phyloP scores from a whole-genome alignment of 2,329 filamentous ascomycete genomes.

The Cadophora sp. region DNA sequence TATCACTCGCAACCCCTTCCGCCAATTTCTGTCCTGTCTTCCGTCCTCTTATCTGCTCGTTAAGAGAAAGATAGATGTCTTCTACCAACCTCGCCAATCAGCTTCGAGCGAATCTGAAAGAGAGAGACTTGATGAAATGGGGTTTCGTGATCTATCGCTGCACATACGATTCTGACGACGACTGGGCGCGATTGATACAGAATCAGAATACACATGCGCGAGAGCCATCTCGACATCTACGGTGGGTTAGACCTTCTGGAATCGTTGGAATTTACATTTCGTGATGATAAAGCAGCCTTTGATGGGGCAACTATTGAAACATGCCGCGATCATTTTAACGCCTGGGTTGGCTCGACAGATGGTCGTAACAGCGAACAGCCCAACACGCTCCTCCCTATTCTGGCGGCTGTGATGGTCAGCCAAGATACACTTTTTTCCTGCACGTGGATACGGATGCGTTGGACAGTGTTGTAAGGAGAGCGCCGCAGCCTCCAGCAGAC shows the following conservation, averaged over 20 bases:
- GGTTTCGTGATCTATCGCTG: background rate
- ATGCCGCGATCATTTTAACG: background rate
- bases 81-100: too few species aligned
- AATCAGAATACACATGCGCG: background rate
- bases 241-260: background rate
- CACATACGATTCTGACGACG: background rate
- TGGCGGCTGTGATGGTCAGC: background rate
- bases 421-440: background rate
- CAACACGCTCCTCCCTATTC: background rate
- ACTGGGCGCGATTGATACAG: background rate
- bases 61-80: too few species aligned
- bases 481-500: background rate
- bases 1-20: too few species aligned
- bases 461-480: background rate
- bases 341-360: slow-evolving; percentile 1
- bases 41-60: too few species aligned
- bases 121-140: background rate
- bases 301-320: background rate
- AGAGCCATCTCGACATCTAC: background rate
- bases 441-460: background rate
- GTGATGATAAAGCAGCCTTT: background rate
- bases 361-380: background rate
- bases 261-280: background rate
- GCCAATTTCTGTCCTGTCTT: too few species aligned
- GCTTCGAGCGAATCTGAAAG: background rate